A percentile compares a stretch with the other conserved stretches of the same genome.
These are phyloP conservation scores for Aspergillus baeticus DNA, from an alignment of 495 filamentous ascomycete genomes.

Conservation along the genomic window DNA sequence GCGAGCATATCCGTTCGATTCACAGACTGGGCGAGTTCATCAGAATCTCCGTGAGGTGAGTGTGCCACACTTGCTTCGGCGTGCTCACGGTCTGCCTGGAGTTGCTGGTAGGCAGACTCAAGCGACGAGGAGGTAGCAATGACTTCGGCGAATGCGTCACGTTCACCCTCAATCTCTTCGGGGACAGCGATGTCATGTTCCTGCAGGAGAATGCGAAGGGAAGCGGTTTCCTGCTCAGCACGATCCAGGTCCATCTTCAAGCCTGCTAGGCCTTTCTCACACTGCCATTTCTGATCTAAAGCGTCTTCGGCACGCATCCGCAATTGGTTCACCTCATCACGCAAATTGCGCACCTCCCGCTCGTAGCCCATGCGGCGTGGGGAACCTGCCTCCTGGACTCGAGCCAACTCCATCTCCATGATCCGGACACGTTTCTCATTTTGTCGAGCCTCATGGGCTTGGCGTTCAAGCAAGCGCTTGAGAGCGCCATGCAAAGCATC, in stretches of 20 bases:
- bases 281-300: slow-evolving; percentile 93
- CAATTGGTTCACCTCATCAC: slow-evolving; percentile 80
- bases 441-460: slow-evolving; percentile 76
- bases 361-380: slow-evolving; percentile 77
- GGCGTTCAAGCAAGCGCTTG: slow-evolving; percentile 81
- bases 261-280: slow-evolving; percentile 87
- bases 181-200: slow-evolving; percentile 82
- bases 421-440: slow-evolving; percentile 71
- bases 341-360: slow-evolving; percentile 72
- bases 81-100: slow-evolving; percentile 75
- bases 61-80: slow-evolving; percentile 61
- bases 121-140: slow-evolving; percentile 70
- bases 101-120: slow-evolving; percentile 73
- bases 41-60: slow-evolving; percentile 63
- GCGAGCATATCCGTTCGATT: slow-evolving; percentile 76
- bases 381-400: slow-evolving; percentile 62
- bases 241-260: slow-evolving; percentile 97
- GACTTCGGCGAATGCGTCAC: slow-evolving; percentile 48
- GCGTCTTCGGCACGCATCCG: slow-evolving; percentile 91
- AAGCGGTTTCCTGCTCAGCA: slow-evolving; percentile 86
- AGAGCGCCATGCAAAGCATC: slow-evolving; percentile 88
- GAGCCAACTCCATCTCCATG: slow-evolving; percentile 76
- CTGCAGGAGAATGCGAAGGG: slow-evolving; percentile 73
- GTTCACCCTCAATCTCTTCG: slow-evolving; percentile 37
- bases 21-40: slow-evolving; percentile 67